phyloP scores from a whole-genome alignment of 192 early-diverging fungal genomes.

The Mortierella claussenii region DNA sequence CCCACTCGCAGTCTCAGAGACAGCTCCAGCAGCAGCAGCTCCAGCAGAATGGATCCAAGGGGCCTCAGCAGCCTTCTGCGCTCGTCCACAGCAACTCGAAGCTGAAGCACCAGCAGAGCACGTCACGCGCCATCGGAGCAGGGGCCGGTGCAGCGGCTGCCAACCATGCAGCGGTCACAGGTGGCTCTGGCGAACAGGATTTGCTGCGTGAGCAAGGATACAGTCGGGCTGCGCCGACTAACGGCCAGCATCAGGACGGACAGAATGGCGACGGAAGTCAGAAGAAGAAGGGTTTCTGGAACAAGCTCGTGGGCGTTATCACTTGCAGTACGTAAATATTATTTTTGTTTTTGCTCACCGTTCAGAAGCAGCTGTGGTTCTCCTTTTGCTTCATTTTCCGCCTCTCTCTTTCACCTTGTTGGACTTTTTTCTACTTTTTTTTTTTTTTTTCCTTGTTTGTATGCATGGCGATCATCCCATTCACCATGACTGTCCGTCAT shows the following conservation, averaged over 20 bases:
- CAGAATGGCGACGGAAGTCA: conserved; percentile 38
- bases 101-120: conserved; percentile 40
- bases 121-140: conserved; percentile 1
- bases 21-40: conserved; percentile 22
- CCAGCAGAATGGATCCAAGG: conserved; percentile 14
- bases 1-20: conserved; percentile 33
- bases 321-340: conserved; percentile 55
- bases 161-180: not conserved
- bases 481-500: no score
- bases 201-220: conserved; percentile 44
- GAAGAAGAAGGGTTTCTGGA: conserved; percentile 55
- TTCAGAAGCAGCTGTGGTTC: no score
- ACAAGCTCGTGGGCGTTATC: conserved; percentile 57
- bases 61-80: conserved; percentile 37
- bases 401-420: no score
- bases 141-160: not conserved
- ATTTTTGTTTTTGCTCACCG: no score
- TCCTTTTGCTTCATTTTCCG: no score
- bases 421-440: conserved; percentile 4
- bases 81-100: conserved; percentile 47
- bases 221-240: conserved; percentile 29
- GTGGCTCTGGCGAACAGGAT: conserved; percentile 22
- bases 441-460: not conserved
- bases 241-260: conserved; percentile 14
- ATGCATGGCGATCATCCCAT: no score